Evolutionary conservation across 805 yeast species (phyloP).

Genomic region (Komagataella pseudopastoris): DNA sequence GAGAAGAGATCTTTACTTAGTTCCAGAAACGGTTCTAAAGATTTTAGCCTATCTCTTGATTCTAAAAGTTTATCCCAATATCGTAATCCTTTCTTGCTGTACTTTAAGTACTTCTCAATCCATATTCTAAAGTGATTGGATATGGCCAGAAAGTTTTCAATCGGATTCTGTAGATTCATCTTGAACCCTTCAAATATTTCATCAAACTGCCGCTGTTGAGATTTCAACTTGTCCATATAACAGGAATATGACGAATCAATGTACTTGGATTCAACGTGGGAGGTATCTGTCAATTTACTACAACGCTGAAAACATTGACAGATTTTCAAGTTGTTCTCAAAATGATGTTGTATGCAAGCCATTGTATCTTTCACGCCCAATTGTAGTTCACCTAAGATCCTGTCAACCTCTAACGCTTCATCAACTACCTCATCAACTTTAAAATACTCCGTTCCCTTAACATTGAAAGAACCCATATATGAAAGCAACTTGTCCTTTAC

Average conservation of each 20-base stretch:
- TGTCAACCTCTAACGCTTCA: not conserved
- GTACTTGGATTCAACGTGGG: not conserved
- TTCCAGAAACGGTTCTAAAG: not conserved
- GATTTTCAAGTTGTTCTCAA: not conserved
- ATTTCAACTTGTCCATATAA: not conserved
- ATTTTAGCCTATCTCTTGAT: not conserved
- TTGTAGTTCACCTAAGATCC: not conserved
- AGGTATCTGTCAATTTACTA: not conserved
- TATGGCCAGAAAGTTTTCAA: not conserved
- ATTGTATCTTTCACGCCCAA: not conserved
- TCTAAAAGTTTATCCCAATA: not conserved
- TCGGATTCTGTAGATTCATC: not conserved
- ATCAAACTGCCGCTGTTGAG: not conserved
- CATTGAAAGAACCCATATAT: not conserved
- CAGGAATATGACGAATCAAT: not conserved
- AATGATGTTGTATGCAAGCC: not conserved
- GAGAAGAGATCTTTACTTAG: not conserved
- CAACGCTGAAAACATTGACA: not conserved
- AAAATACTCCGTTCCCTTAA: not conserved
- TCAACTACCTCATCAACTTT: not conserved
- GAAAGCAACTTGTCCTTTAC: not conserved
- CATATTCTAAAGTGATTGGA: not conserved
- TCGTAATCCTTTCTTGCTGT: not conserved
- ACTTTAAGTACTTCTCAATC: not conserved
- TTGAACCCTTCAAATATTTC: not conserved